A percentile compares a stretch with the other conserved stretches of the same genome.
phyloP scores from a whole-genome alignment of 2,329 filamentous ascomycete genomes.

The Lasiodiplodia sp. region DNA sequence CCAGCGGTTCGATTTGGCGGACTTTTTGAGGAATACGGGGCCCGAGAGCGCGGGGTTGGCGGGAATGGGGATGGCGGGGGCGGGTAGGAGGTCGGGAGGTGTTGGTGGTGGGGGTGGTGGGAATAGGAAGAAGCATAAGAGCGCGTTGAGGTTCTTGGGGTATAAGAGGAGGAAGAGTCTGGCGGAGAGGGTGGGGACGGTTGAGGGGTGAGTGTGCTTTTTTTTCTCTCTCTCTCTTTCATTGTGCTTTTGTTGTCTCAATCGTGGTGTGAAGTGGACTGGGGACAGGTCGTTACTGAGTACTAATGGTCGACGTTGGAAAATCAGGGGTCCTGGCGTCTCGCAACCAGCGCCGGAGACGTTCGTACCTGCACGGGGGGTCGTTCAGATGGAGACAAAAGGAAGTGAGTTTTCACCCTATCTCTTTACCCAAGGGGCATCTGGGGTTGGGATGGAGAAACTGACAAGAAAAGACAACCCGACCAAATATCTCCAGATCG shows the following conservation, averaged over 20 bases:
- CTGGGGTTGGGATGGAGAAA: neutral
- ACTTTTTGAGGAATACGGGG: slow-evolving; percentile 48
- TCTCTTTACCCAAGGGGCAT: neutral
- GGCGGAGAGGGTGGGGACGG: slow-evolving; percentile 26
- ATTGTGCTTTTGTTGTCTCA: neutral
- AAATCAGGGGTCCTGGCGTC: slow-evolving; percentile 7
- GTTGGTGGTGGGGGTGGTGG: neutral
- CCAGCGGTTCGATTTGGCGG: slow-evolving; percentile 42
- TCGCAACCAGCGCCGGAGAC: slow-evolving; percentile 13
- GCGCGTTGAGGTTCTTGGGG: slow-evolving; percentile 43
- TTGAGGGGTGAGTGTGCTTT: slow-evolving; percentile 24
- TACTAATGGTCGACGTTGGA: neutral
- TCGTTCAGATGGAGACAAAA: slow-evolving; percentile 45
- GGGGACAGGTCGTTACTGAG: neutral
- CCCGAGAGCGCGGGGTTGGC: slow-evolving; percentile 34
- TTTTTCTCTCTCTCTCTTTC: too few relatives aligned
- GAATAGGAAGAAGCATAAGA: slow-evolving; percentile 33
- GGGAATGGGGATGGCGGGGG: neutral
- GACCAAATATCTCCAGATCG: slow-evolving; percentile 36
- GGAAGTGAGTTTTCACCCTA: slow-evolving; percentile 36
- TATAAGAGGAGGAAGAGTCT: slow-evolving; percentile 33
- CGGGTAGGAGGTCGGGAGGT: neutral
- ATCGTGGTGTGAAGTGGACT: neutral
- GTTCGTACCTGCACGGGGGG: slow-evolving; percentile 35
- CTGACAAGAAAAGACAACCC: slow-evolving; percentile 20